phyloP scores from a whole-genome alignment of 441 rosid genomes.

The Gossypium laxum region DNA sequence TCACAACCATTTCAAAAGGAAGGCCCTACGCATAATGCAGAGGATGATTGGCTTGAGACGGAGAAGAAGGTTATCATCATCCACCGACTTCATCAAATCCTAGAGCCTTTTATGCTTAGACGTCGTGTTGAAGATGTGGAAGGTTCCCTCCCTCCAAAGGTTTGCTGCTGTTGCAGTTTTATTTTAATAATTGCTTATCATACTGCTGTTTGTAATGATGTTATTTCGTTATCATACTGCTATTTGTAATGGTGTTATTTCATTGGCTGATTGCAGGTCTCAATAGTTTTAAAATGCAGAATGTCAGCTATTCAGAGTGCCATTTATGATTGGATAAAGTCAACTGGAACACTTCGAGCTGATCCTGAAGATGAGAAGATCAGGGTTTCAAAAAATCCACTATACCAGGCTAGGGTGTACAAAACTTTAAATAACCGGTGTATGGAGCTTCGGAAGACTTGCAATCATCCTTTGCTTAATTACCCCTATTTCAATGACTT shows the following conservation, averaged over 20 bases:
- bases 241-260: slow-evolving; percentile 26
- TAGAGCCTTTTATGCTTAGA: slow-evolving; percentile 99
- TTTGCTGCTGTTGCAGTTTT: slow-evolving; percentile 20
- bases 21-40: slow-evolving; percentile 66
- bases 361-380: slow-evolving; percentile 92
- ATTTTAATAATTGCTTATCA: slow-evolving; percentile 10
- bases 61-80: slow-evolving; percentile 96
- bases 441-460: slow-evolving; percentile 95
- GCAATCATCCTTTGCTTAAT: slow-evolving; percentile 97
- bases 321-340: slow-evolving; percentile 94
- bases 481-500: slow-evolving; percentile 79
- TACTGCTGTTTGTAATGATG: slow-evolving; percentile 24
- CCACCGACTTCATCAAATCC: slow-evolving; percentile 97
- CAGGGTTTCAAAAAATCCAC: slow-evolving; percentile 63
- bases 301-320: slow-evolving; percentile 98
- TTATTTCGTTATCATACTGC: slow-evolving; percentile 16
- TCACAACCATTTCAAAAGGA: slow-evolving; percentile 97
- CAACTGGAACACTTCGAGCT: slow-evolving; percentile 89
- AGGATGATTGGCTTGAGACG: slow-evolving; percentile 99
- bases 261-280: slow-evolving; percentile 45
- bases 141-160: slow-evolving; percentile 99
- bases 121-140: slow-evolving; percentile 99
- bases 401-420: slow-evolving; percentile 68
- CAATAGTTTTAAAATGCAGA: slow-evolving; percentile 82
- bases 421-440: slow-evolving; percentile 84